Base-by-base conservation (phyloP, 2,329 filamentous ascomycete species). In the Aspergillus viridinutans region DNA sequence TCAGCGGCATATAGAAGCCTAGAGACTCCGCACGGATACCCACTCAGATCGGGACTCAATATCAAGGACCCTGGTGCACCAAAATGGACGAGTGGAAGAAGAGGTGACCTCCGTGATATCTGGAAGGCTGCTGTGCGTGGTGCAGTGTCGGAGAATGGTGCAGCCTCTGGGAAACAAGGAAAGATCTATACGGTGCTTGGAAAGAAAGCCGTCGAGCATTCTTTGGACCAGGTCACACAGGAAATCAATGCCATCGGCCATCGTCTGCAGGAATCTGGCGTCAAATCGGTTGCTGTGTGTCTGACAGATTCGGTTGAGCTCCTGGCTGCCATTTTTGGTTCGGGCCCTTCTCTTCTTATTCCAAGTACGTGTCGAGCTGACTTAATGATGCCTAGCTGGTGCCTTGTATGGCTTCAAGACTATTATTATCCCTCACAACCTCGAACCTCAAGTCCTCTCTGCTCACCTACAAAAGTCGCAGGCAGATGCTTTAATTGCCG, bases 261-360 rank as follows among this genome's bases (percentile, higher is more conserved):
- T 67, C 82, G 90, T 64, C 80, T 90, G 56, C 84, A 89, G 65
- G 84, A 89, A 61, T 85, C 86, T 55, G 85, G 85, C 40, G 77
- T 75, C 3, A 88, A 86, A 71, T 88, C 86, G 51, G 90, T 97
- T 32, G 94, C 92, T 60, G 83, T 97, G 61, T 96, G 95, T 73
- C 82, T 97, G 56, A 91, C 92, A 47, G 97, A 99, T 80, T 96
- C 92, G 49, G 81, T 96, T 67, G 94, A 99, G 75, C 85, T 96
- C 59, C 79, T 99, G 51, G 83, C 85, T 35, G 82, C 89, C 7
- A 78, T 97, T 21, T 96, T 99, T 68, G 83, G 83, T 85, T 70
- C 52, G 78, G 63, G 28, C 5, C 38, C 25, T 12, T 49, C 9
- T 14, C 8, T 50, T 35, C n/a, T 50, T 45, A 20, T 7, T 8